Conservation (phyloP, 805 yeast genomes). For the Torulaspora microellipsoides region DNA sequence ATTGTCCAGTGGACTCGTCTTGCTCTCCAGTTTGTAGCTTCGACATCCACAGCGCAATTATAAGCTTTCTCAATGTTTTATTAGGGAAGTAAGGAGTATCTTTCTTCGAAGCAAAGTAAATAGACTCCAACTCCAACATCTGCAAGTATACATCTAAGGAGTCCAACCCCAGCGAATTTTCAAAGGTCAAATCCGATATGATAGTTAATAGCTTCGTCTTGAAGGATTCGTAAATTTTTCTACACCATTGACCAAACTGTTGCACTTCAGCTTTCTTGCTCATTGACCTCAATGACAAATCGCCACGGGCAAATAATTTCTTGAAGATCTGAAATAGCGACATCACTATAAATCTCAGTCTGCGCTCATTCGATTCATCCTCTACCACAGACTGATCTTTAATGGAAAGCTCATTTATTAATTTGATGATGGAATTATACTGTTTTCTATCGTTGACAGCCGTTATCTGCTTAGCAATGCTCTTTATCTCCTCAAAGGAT, state of each 20-base stretch:
- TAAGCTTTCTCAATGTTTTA: constrained; percentile 42
- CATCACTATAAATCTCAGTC: constrained; percentile 28
- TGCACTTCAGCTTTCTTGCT: constrained; percentile 23
- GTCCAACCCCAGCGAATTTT: constrained; percentile 48
- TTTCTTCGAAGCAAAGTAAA: constrained; percentile 44
- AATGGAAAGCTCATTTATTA: constrained; percentile 22
- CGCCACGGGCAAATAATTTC: constrained; percentile 32
- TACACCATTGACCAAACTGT: constrained; percentile 58
- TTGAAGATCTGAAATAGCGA: constrained; percentile 32
- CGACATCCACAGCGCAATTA: constrained; percentile 37
- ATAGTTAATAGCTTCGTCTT: constrained; percentile 42
- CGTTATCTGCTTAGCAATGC: constrained; percentile 26
- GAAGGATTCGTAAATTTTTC: constrained; percentile 51
- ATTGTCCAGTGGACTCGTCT: constrained; percentile 43
- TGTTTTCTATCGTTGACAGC: constrained; percentile 27
- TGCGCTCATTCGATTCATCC: constrained; percentile 21
- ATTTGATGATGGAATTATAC: constrained; percentile 31
- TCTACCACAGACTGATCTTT: constrained; percentile 6
- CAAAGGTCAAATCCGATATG: constrained; percentile 38
- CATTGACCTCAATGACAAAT: constrained; percentile 22
- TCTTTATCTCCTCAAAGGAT: constrained; percentile 27
- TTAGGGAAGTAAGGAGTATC: constrained; percentile 63
- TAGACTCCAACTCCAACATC: constrained; percentile 52
- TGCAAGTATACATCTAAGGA: constrained; percentile 53
- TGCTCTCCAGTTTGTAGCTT: constrained; percentile 37